These are phyloP conservation scores for Alternaria novae-zelandiae DNA, from an alignment of 2,329 filamentous ascomycete genomes.

Conservation along the genomic window DNA sequence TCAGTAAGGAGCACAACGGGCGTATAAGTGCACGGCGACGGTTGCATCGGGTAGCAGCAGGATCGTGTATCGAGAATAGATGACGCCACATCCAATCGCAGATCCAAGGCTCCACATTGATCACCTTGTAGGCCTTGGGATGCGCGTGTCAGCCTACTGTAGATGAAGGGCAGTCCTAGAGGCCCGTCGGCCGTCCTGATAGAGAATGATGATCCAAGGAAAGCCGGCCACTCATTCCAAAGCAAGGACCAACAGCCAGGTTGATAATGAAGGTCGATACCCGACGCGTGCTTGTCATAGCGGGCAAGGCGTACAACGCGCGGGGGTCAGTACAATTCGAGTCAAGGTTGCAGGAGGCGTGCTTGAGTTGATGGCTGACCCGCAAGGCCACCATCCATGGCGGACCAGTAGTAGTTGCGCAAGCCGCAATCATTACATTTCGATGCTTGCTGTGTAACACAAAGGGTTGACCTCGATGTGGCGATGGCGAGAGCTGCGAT, in stretches of 20 bases:
- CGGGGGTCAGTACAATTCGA: slow-evolving; percentile 41
- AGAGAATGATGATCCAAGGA: slow-evolving; percentile 8
- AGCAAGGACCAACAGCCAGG: slow-evolving; percentile 36
- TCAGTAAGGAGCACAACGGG: slow-evolving; percentile 25
- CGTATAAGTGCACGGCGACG: slow-evolving; percentile 26
- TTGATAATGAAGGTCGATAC: slow-evolving; percentile 30
- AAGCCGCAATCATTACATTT: slow-evolving; percentile 37
- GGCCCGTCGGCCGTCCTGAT: slow-evolving; percentile 33
- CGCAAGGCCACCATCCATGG: slow-evolving; percentile 29
- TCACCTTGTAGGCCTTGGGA: slow-evolving; percentile 2
- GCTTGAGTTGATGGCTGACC: slow-evolving; percentile 33
- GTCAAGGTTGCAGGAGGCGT: slow-evolving; percentile 39
- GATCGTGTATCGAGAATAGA: slow-evolving; percentile 10
- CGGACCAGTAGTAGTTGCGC: slow-evolving; percentile 19
- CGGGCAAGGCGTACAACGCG: slow-evolving; percentile 33
- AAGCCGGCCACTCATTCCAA: slow-evolving; percentile 23
- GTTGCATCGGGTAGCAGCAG: slow-evolving; percentile 18
- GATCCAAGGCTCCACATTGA: slow-evolving; percentile 7
- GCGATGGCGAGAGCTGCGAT: slow-evolving; percentile 32
- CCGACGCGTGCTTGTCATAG: slow-evolving; percentile 31
- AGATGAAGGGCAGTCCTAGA: slow-evolving; percentile 26
- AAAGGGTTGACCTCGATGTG: slow-evolving; percentile 24
- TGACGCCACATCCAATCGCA: background rate
- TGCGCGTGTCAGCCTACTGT: background rate
- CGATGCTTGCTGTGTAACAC: slow-evolving; percentile 44